phyloP scores from a whole-genome alignment of 306 rosid species.

The Amphicarpaea edgeworthii region DNA sequence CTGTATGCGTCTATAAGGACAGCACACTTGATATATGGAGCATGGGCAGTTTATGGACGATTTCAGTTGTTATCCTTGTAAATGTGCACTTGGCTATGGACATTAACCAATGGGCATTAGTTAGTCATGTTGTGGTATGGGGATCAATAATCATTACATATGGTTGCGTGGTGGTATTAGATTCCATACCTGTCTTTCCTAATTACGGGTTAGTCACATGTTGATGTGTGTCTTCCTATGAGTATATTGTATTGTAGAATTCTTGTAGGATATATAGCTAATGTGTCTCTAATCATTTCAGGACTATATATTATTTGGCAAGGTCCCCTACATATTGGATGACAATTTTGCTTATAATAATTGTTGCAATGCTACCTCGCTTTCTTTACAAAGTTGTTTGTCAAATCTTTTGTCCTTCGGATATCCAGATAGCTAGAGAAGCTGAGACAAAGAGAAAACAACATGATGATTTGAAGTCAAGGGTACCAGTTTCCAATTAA shows the following conservation, averaged over 20 bases:
- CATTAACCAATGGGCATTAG: conserved; percentile 62
- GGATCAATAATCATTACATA: conserved; percentile 81
- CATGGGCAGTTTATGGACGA: conserved; percentile 90
- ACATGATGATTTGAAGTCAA: conserved; percentile 43
- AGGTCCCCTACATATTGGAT: conserved; percentile 72
- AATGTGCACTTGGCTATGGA: conserved; percentile 90
- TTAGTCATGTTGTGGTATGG: conserved; percentile 80
- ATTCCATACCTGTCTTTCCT: conserved; percentile 75
- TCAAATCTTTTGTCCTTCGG: conserved; percentile 72
- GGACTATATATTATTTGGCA: conserved; percentile 76
- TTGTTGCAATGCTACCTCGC: conserved; percentile 80
- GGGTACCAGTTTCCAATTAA: conserved; percentile 53
- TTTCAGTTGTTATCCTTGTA: conserved; percentile 82
- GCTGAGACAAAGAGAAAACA: conserved; percentile 52
- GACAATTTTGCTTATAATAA: conserved; percentile 65
- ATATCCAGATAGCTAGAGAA: conserved; percentile 86
- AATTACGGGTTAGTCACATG: conserved; percentile 73
- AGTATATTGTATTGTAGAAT: conserved; percentile 18
- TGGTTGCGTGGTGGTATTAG: conserved; percentile 75
- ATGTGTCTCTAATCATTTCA: conserved; percentile 48
- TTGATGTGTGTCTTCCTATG: not conserved
- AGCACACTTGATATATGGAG: conserved; percentile 86
- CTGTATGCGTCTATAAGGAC: conserved; percentile 68
- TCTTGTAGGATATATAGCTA: conserved; percentile 39
- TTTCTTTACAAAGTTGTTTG: conserved; percentile 62